Percentiles rank a stretch among this genome's conserved stretches.
Conservation (phyloP, 768 basidiomycete genomes). For the Naganishia antarctica region DNA sequence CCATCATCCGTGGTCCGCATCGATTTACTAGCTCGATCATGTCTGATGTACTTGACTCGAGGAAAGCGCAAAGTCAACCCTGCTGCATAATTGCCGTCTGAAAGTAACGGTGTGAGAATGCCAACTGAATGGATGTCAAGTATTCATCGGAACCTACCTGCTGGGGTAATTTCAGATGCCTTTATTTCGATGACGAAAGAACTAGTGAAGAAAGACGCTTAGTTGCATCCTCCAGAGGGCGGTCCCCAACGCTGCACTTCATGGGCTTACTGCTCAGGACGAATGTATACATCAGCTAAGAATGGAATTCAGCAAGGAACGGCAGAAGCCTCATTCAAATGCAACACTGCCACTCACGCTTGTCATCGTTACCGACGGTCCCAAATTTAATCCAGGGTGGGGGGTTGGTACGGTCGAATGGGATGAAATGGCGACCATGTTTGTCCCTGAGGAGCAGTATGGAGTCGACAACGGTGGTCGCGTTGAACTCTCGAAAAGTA, state of each 20-base stretch:
- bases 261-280: slow-evolving; percentile 83
- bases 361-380: slow-evolving; percentile 43
- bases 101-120: background rate
- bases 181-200: slow-evolving; percentile 92
- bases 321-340: background rate
- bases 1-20: slow-evolving; percentile 54
- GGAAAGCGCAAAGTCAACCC: slow-evolving; percentile 93
- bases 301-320: background rate
- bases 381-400: slow-evolving; percentile 59
- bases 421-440: slow-evolving; percentile 60
- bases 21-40: slow-evolving; percentile 1
- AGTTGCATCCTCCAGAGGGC: background rate
- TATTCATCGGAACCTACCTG: slow-evolving; percentile 54
- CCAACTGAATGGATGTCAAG: background rate
- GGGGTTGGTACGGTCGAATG: slow-evolving; percentile 66
- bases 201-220: slow-evolving; percentile 51
- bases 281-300: slow-evolving; percentile 80
- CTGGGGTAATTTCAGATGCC: slow-evolving; percentile 78
- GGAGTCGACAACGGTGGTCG: background rate
- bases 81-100: slow-evolving; percentile 71
- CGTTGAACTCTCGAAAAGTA: background rate
- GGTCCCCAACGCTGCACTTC: slow-evolving; percentile 32
- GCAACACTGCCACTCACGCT: slow-evolving; percentile 48
- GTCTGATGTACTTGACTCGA: slow-evolving; percentile 57
- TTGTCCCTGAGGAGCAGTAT: slow-evolving; percentile 61